Percentiles rank a stretch among this genome's conserved stretches.
Conservation (phyloP, 1,284 basidiomycete species). For the Clitocybe nebularis region DNA sequence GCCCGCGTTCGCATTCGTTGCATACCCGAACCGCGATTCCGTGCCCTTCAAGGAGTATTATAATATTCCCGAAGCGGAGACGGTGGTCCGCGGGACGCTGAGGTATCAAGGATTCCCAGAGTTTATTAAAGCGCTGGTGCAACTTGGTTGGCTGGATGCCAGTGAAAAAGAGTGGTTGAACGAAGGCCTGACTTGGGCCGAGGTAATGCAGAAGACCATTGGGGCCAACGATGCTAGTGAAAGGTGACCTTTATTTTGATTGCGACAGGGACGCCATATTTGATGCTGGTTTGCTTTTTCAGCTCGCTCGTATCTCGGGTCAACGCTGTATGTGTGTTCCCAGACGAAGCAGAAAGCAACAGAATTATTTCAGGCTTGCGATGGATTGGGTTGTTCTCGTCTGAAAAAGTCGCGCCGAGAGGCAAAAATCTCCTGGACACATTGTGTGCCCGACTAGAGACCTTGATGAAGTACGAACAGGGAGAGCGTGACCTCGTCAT, state of each 20-base stretch:
- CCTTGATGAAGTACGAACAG: constrained; percentile 86
- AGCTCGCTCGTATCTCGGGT: constrained; percentile 71
- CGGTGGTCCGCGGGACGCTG: constrained; percentile 89
- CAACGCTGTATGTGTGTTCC: constrained; percentile 71
- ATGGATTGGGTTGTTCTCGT: constrained; percentile 93
- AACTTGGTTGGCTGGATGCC: constrained; percentile 86
- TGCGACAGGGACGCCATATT: neutral
- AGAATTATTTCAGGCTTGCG: constrained; percentile 86
- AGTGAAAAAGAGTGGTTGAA: constrained; percentile 76
- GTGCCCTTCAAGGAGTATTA: constrained; percentile 86
- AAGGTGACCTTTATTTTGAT: constrained; percentile 40
- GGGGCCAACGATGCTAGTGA: constrained; percentile 71
- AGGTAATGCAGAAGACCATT: constrained; percentile 80
- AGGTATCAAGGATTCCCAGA: constrained; percentile 99
- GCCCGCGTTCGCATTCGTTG: constrained; percentile 94
- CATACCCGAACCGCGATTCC: constrained; percentile 97
- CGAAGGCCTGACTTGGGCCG: constrained; percentile 74
- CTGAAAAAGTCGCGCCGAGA: constrained; percentile 61
- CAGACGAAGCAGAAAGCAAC: constrained; percentile 59
- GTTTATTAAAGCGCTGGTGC: constrained; percentile 87
- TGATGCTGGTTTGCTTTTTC: constrained; percentile 1
- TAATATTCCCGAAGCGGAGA: constrained; percentile 91
- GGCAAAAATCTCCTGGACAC: constrained; percentile 88
- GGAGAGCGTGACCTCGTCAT: constrained; percentile 96
- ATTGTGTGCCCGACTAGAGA: constrained; percentile 88